Percentiles rank a stretch among this genome's conserved stretches.
Evolutionary conservation across 768 basidiomycete genomes (phyloP).

Genomic region (Pisolithus marmoratus): DNA sequence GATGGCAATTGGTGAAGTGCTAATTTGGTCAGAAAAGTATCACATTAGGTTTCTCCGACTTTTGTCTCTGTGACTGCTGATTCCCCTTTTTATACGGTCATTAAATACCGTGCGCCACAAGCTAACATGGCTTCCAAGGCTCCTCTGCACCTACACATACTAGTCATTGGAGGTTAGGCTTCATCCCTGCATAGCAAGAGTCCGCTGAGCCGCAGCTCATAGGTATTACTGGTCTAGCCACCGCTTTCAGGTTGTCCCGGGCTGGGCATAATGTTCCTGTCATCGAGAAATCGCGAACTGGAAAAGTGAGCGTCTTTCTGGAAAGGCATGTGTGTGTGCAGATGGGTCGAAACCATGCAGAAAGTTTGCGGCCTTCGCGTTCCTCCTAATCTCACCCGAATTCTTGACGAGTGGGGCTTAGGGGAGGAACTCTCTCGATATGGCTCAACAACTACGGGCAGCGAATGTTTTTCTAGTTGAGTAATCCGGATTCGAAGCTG

Average conservation of each 20-base stretch:
- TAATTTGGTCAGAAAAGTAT: too few species aligned
- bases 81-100: too few species aligned
- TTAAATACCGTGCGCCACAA: too few species aligned
- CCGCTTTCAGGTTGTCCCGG: not conserved
- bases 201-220: not conserved
- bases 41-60: too few species aligned
- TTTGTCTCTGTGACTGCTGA: too few species aligned
- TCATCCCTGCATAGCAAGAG: not conserved
- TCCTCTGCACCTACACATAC: not conserved
- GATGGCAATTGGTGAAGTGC: too few species aligned
- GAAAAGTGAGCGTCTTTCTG: conserved; percentile 20
- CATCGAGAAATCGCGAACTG: conserved; percentile 44
- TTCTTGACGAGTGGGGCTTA: conserved; percentile 50
- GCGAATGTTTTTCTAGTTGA: conserved; percentile 13
- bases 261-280: conserved; percentile 33
- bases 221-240: not conserved
- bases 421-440: conserved; percentile 34
- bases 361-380: conserved; percentile 36
- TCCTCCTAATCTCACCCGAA: conserved; percentile 51
- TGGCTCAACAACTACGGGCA: conserved; percentile 13
- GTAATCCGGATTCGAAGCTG: not conserved
- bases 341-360: conserved; percentile 11
- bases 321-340: not conserved
- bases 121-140: not conserved
- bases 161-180: not conserved